These are phyloP conservation scores for Dictyostelium brefeldianum DNA, from an alignment of 78 protist genomes.

Conservation along the genomic window DNA sequence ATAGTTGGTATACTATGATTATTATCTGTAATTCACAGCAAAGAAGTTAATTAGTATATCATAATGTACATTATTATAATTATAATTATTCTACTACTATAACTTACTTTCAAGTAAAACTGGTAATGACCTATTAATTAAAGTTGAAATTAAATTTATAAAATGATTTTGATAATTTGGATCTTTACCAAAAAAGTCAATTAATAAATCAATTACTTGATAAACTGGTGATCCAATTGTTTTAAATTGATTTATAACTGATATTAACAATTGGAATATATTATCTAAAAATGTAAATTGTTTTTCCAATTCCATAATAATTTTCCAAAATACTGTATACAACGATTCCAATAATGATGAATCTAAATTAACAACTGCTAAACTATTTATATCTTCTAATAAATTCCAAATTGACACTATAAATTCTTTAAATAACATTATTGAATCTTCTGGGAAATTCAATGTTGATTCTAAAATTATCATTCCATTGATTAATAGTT, in stretches of 20 bases:
- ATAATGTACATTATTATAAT: neutral
- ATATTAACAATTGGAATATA: neutral
- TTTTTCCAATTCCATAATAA: conserved; percentile 24
- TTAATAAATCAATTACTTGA: conserved; percentile 19
- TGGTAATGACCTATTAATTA: conserved; percentile 26
- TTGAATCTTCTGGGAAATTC: conserved; percentile 60
- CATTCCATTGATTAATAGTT: neutral
- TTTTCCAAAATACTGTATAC: conserved; percentile 43
- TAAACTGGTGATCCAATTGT: neutral
- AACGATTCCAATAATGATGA: neutral
- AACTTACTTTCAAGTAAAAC: conserved; percentile 29
- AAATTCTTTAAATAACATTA: conserved; percentile 51
- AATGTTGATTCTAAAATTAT: conserved; percentile 41
- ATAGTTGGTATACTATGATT: conserved; percentile 43
- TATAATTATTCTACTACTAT: neutral
- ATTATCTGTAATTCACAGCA: too few relatives aligned
- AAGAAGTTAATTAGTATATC: too few relatives aligned
- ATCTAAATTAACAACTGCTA: conserved; percentile 26
- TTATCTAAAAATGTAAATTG: conserved; percentile 25
- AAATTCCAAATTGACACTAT: neutral
- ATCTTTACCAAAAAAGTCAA: neutral
- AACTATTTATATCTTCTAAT: conserved; percentile 30
- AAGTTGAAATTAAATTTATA: conserved; percentile 6
- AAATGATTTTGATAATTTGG: conserved; percentile 32
- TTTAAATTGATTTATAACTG: conserved; percentile 4